These are phyloP conservation scores for Musa beccarii DNA, from an alignment of 176 grass and related monocot genomes.

Conservation along the genomic window DNA sequence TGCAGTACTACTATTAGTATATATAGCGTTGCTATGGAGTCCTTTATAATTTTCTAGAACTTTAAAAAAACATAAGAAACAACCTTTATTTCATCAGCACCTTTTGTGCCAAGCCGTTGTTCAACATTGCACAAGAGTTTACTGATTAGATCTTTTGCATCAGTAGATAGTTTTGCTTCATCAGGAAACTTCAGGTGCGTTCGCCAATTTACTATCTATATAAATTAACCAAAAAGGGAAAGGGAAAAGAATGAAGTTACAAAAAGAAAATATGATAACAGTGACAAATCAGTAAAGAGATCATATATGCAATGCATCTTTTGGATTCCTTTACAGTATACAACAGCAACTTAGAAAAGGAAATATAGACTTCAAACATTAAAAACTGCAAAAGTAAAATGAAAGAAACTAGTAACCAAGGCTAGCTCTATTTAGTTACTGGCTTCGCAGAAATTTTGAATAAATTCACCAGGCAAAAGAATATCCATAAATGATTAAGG, in stretches of 20 bases:
- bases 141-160: conserved; percentile 74
- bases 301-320: not conserved
- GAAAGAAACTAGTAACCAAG: not conserved
- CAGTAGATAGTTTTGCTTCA: conserved; percentile 26
- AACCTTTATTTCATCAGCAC: conserved; percentile 92
- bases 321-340: not conserved
- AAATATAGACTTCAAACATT: not conserved
- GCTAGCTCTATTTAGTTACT: not conserved
- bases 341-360: not conserved
- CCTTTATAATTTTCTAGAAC: not conserved
- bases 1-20: conserved; percentile 18
- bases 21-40: not conserved
- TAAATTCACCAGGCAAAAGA: not conserved
- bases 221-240: not conserved
- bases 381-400: not conserved
- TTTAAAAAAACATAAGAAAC: conserved; percentile 5
- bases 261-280: not conserved
- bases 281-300: not conserved
- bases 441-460: not conserved
- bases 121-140: conserved; percentile 93
- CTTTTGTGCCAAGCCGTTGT: conserved; percentile 85
- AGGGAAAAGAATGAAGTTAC: not conserved
- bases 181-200: conserved; percentile 45
- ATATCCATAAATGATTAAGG: not conserved
- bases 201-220: conserved; percentile 48